A percentile compares a stretch with the other conserved stretches of the same genome.
Conservation (phyloP, 192 early-diverging fungal genomes). For the Pilaira anomala region DNA sequence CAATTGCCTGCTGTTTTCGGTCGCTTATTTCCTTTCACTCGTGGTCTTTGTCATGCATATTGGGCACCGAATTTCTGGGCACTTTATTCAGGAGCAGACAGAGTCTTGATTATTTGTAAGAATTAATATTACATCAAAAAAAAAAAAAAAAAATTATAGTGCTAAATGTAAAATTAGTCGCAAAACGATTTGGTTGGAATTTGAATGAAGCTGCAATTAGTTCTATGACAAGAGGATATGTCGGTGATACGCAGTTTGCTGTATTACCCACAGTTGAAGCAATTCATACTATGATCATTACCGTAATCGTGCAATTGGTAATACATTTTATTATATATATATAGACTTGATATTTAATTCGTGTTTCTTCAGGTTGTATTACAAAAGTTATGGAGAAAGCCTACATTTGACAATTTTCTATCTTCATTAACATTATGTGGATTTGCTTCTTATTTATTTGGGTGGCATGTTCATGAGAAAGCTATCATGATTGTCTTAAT, state of each 20-base stretch:
- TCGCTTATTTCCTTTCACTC: slow-evolving; percentile 93
- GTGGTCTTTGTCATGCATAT: slow-evolving; percentile 94
- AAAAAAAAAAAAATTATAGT: neutral
- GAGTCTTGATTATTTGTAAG: slow-evolving; percentile 59
- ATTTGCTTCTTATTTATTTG: slow-evolving; percentile 88
- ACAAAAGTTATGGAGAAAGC: slow-evolving; percentile 50
- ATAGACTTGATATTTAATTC: slow-evolving; percentile 1
- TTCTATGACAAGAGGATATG: slow-evolving; percentile 83
- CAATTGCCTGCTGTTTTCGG: slow-evolving; percentile 75
- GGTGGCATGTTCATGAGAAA: slow-evolving; percentile 99
- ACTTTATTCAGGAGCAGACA: slow-evolving; percentile 80
- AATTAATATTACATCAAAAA: neutral
- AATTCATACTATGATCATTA: slow-evolving; percentile 66
- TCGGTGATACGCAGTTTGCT: slow-evolving; percentile 84
- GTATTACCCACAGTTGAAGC: slow-evolving; percentile 75
- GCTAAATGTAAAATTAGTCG: slow-evolving; percentile 24
- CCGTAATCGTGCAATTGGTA: slow-evolving; percentile 68
- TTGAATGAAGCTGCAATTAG: slow-evolving; percentile 45
- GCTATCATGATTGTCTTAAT: slow-evolving; percentile 80
- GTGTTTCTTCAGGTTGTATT: slow-evolving; percentile 46
- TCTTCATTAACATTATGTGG: slow-evolving; percentile 74
- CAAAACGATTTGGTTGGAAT: slow-evolving; percentile 31
- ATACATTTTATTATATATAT: neutral
- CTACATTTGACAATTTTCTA: slow-evolving; percentile 62
- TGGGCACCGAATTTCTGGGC: slow-evolving; percentile 99